These are phyloP conservation scores for Ustilago shanxiensis DNA, from an alignment of 1,284 basidiomycete genomes.

Conservation along the genomic window DNA sequence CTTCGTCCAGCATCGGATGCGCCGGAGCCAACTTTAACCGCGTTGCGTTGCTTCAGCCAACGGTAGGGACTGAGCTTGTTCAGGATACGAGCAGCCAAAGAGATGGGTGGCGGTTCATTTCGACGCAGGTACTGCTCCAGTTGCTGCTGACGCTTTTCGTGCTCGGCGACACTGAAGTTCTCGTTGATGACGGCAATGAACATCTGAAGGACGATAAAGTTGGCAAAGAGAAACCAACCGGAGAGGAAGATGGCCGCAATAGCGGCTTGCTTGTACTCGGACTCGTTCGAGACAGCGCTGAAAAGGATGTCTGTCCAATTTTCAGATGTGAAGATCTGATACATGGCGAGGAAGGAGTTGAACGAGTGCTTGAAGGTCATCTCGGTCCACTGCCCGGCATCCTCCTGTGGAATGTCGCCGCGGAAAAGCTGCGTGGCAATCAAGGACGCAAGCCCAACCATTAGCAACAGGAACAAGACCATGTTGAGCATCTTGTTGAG, in stretches of 20 bases:
- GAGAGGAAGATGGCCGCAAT: slow-evolving; percentile 83
- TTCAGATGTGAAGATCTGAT: slow-evolving; percentile 90
- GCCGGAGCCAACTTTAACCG: slow-evolving; percentile 58
- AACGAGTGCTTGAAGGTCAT: slow-evolving; percentile 91
- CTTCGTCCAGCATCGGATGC: slow-evolving; percentile 26
- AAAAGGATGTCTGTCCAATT: slow-evolving; percentile 93
- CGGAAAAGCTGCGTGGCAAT: slow-evolving; percentile 80
- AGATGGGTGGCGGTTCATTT: slow-evolving; percentile 63
- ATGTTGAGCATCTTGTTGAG: slow-evolving; percentile 93
- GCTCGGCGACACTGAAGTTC: slow-evolving; percentile 93
- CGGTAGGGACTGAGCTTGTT: slow-evolving; percentile 88
- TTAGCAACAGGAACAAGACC: slow-evolving; percentile 89
- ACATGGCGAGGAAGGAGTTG: slow-evolving; percentile 89
- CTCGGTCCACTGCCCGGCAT: slow-evolving; percentile 69
- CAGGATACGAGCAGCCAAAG: slow-evolving; percentile 72
- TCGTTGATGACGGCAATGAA: slow-evolving; percentile 99
- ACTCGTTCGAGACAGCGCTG: slow-evolving; percentile 77
- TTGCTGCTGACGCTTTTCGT: slow-evolving; percentile 87
- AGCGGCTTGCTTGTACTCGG: slow-evolving; percentile 79
- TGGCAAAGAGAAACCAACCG: slow-evolving; percentile 91
- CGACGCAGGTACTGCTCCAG: slow-evolving; percentile 75
- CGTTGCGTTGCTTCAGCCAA: slow-evolving; percentile 76
- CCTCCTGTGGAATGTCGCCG: slow-evolving; percentile 77
- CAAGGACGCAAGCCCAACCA: slow-evolving; percentile 88
- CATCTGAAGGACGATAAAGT: slow-evolving; percentile 96